A percentile compares a stretch with the other conserved stretches of the same genome.
These are phyloP conservation scores for Aspergillus steynii DNA, from an alignment of 495 filamentous ascomycete genomes.

Conservation along the genomic window DNA sequence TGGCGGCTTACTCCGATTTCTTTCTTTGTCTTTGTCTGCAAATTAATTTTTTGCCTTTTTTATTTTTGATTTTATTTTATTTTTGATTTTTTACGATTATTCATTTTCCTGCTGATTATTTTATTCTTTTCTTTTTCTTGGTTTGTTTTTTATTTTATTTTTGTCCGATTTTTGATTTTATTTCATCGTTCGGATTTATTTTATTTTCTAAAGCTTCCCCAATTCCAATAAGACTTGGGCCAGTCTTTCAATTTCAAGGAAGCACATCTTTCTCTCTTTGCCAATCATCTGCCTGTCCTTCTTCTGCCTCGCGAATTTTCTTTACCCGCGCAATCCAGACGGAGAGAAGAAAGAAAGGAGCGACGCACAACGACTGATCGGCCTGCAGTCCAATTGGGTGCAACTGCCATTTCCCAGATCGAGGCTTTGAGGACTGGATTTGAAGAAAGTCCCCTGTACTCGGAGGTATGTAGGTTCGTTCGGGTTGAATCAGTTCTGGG, in stretches of 20 bases:
- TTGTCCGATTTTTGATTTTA: background rate
- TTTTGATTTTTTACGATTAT: background rate
- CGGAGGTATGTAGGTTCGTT: conserved; percentile 9
- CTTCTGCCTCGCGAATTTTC: conserved; percentile 9
- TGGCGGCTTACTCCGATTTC: background rate
- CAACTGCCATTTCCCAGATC: background rate
- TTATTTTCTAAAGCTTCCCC: conserved; percentile 7
- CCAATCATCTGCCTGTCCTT: background rate
- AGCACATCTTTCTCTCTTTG: conserved; percentile 8
- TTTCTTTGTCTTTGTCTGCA: conserved; percentile 2
- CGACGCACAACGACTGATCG: background rate
- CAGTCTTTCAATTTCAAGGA: background rate
- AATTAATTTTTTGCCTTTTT: background rate
- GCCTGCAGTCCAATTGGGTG: background rate
- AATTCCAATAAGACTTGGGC: conserved; percentile 1
- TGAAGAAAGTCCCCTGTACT: conserved; percentile 9
- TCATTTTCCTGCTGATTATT: background rate
- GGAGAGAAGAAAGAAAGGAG: conserved; percentile 1
- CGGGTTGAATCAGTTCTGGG: conserved; percentile 4
- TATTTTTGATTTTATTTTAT: background rate
- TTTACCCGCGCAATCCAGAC: conserved; percentile 8
- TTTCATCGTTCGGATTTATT: conserved; percentile 7
- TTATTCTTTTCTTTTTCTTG: background rate
- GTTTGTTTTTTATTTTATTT: background rate
- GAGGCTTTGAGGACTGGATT: background rate